Percentiles rank a stretch among this genome's conserved stretches.
These are phyloP conservation scores for Fusarium tanahbumbuense DNA, from an alignment of 2,329 filamentous ascomycete genomes.

Conservation along the genomic window DNA sequence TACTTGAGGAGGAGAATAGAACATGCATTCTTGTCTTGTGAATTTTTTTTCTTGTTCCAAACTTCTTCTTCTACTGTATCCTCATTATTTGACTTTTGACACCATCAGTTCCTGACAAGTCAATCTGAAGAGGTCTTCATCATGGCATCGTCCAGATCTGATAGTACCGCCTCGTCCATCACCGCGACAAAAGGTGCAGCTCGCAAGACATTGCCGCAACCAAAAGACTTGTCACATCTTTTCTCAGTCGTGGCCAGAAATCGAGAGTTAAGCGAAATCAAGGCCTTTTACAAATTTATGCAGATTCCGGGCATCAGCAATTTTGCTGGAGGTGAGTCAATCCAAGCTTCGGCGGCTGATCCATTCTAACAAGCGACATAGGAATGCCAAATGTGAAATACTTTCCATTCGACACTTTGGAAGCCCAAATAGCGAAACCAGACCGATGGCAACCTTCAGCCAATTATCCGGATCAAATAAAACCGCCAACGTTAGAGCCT, in stretches of 20 bases:
- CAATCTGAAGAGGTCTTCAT: neutral
- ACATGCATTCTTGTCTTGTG: constrained; percentile 9
- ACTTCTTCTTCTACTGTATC: neutral
- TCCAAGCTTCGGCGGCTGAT: constrained; percentile 1
- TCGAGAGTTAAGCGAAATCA: constrained; percentile 74
- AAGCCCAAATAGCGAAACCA: constrained; percentile 80
- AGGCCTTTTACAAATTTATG: constrained; percentile 89
- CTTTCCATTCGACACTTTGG: constrained; percentile 92
- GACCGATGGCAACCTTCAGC: constrained; percentile 79
- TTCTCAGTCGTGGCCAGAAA: constrained; percentile 76
- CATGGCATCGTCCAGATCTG: constrained; percentile 41
- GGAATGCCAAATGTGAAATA: constrained; percentile 83
- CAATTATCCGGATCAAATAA: constrained; percentile 61
- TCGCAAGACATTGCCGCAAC: constrained; percentile 50
- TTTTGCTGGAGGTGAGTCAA: constrained; percentile 68
- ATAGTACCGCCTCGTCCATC: constrained; percentile 3
- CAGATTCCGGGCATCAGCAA: constrained; percentile 71
- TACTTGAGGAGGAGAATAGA: constrained; percentile 30
- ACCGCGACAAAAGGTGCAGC: constrained; percentile 18
- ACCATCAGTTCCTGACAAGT: constrained; percentile 4
- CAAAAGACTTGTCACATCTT: constrained; percentile 83
- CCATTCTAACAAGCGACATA: constrained; percentile 50
- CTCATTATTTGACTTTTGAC: neutral
- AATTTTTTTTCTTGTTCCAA: neutral
- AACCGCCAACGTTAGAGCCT: constrained; percentile 7